Percentiles rank a stretch among this genome's conserved stretches.
These are phyloP conservation scores for Lodderomyces metapsilosis DNA, from an alignment of 1,139 yeast genomes.

Conservation along the genomic window DNA sequence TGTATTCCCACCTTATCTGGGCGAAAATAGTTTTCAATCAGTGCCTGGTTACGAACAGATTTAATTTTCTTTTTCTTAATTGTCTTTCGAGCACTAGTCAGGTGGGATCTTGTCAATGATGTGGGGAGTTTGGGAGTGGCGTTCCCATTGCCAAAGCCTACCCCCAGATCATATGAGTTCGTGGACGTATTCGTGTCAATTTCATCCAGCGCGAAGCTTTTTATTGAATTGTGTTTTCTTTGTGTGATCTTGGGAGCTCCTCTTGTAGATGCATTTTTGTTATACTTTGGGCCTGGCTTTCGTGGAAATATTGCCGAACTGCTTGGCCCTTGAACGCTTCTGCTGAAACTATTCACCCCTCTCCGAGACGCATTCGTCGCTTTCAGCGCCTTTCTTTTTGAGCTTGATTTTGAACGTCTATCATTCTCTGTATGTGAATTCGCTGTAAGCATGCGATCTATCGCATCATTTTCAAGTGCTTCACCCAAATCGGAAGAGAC, in stretches of 20 bases:
- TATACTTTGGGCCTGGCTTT: too few species aligned
- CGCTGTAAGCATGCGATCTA: slow-evolving; percentile 1
- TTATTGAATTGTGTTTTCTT: too few species aligned
- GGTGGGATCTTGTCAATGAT: background rate
- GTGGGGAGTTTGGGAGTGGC: background rate
- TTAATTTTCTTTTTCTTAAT: background rate
- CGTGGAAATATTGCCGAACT: too few species aligned
- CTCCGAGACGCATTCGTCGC: too few species aligned
- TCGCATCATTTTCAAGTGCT: background rate
- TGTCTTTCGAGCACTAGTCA: background rate
- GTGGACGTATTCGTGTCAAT: too few species aligned
- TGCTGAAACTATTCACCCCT: too few species aligned
- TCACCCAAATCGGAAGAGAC: background rate
- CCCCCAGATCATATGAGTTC: too few species aligned
- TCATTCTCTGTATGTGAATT: background rate
- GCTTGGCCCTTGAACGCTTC: too few species aligned
- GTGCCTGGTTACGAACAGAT: background rate
- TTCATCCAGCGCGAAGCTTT: too few species aligned
- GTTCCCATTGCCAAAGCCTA: too few species aligned
- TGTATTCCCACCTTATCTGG: slow-evolving; percentile 12
- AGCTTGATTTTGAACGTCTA: background rate
- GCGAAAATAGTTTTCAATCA: slow-evolving; percentile 3
- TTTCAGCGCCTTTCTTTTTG: background rate
- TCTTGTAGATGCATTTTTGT: too few species aligned
- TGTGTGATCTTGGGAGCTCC: too few species aligned